phyloP scores from a whole-genome alignment of 306 rosid genomes.

The Fragaria nilgerrensis region DNA sequence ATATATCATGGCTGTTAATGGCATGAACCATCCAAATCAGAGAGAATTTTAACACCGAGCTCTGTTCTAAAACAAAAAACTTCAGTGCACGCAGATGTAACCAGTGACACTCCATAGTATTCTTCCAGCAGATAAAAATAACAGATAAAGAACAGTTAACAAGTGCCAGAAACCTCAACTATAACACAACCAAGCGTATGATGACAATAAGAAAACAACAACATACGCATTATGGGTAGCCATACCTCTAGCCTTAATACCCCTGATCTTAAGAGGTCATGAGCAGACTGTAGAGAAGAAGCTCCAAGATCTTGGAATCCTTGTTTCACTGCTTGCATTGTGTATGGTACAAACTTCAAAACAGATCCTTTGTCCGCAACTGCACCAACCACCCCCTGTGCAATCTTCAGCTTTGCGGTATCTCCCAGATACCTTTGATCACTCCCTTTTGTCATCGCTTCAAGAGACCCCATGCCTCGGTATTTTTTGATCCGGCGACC shows the following conservation, averaged over 20 bases:
- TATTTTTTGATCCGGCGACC: constrained; percentile 75
- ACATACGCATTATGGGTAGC: background rate
- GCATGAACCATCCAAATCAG: background rate
- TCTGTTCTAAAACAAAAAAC: background rate
- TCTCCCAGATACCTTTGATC: constrained; percentile 88
- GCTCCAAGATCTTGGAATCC: constrained; percentile 99
- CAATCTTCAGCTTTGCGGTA: constrained; percentile 80
- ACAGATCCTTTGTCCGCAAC: constrained; percentile 94
- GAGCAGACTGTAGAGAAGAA: constrained; percentile 75
- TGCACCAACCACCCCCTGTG: constrained; percentile 95
- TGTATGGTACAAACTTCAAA: constrained; percentile 82
- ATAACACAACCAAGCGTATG: background rate
- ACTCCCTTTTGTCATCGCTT: constrained; percentile 98
- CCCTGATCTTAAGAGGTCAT: constrained; percentile 70
- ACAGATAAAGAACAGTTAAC: background rate
- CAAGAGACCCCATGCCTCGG: constrained; percentile 95
- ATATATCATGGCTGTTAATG: background rate
- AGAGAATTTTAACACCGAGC: background rate
- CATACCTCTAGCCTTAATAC: constrained; percentile 85
- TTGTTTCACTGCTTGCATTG: constrained; percentile 94
- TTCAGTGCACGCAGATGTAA: background rate
- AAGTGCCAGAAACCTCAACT: background rate
- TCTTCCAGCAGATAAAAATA: too few species aligned
- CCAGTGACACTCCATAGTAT: background rate
- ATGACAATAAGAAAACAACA: background rate